phyloP scores from a whole-genome alignment of 2,329 filamentous ascomycete genomes.

The Biscogniauxia sp. region DNA sequence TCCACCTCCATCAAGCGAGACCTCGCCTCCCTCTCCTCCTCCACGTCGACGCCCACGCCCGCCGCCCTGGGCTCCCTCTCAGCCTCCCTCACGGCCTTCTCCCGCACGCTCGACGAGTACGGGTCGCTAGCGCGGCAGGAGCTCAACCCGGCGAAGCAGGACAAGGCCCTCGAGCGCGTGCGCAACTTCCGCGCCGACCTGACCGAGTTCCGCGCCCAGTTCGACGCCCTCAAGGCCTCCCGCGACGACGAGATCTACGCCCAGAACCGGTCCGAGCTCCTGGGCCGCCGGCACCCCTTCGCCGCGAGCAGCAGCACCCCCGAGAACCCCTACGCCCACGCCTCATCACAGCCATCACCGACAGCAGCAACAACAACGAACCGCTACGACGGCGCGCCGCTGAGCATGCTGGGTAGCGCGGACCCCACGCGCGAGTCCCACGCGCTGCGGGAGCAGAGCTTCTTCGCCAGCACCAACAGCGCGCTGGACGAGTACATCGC shows the following conservation, averaged over 20 bases:
- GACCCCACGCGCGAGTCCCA: slow-evolving; percentile 74
- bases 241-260: slow-evolving; percentile 70
- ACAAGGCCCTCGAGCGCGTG: slow-evolving; percentile 83
- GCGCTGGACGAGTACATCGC: slow-evolving; percentile 95
- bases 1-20: slow-evolving; percentile 77
- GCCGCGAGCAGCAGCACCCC: slow-evolving; percentile 57
- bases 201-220: slow-evolving; percentile 71
- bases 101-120: slow-evolving; percentile 92
- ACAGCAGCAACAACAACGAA: slow-evolving; percentile 35
- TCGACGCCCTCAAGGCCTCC: slow-evolving; percentile 73
- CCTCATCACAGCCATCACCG: slow-evolving; percentile 35
- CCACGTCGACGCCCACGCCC: slow-evolving; percentile 47
- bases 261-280: slow-evolving; percentile 72
- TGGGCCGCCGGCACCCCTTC: slow-evolving; percentile 82
- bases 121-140: slow-evolving; percentile 81
- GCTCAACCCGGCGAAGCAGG: slow-evolving; percentile 84
- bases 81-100: slow-evolving; percentile 68
- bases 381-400: slow-evolving; percentile 36
- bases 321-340: slow-evolving; percentile 86
- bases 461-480: slow-evolving; percentile 76
- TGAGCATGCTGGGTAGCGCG: slow-evolving; percentile 51
- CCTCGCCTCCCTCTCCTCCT: slow-evolving; percentile 64
- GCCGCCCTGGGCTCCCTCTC: slow-evolving; percentile 63
- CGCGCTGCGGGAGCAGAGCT: slow-evolving; percentile 83
- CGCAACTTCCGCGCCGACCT: slow-evolving; percentile 84